These are phyloP conservation scores for Magnolia officinalis DNA, from an alignment of 164 flowering plant genomes.

Conservation along the genomic window DNA sequence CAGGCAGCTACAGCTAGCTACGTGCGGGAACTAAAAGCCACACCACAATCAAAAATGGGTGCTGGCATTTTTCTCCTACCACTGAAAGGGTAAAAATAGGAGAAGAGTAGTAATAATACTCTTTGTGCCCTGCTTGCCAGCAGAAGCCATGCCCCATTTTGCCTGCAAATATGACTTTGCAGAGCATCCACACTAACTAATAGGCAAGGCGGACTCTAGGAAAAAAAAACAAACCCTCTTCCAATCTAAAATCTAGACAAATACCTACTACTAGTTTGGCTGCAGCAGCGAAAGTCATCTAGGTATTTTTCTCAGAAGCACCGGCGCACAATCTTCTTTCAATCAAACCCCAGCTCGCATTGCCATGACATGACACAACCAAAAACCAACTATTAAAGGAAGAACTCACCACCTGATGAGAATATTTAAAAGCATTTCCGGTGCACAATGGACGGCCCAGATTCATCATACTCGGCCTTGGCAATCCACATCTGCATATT, in stretches of 20 bases:
- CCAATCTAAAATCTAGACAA: too few species aligned
- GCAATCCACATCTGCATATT: slow-evolving; percentile 73
- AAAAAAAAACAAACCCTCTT: neutral
- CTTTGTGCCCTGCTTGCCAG: neutral
- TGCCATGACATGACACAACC: slow-evolving; percentile 3
- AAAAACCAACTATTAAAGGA: neutral
- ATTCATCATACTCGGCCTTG: slow-evolving; percentile 66
- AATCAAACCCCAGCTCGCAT: neutral
- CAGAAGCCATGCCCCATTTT: neutral
- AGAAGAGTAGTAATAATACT: neutral
- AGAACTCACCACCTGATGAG: neutral
- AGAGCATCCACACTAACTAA: neutral
- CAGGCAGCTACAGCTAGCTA: neutral
- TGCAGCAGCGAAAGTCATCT: neutral
- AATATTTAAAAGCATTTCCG: slow-evolving; percentile 61
- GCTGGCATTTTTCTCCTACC: neutral
- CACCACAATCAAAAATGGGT: neutral
- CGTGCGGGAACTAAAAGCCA: neutral
- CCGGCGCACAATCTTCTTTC: neutral
- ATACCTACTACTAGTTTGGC: neutral
- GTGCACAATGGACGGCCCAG: slow-evolving; percentile 70
- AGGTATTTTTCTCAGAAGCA: neutral
- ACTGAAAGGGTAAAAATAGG: neutral
- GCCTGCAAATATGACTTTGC: slow-evolving; percentile 1
- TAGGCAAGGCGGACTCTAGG: neutral